phyloP scores from a whole-genome alignment of 1,139 yeast genomes.

The Candida buenavistaensis region DNA sequence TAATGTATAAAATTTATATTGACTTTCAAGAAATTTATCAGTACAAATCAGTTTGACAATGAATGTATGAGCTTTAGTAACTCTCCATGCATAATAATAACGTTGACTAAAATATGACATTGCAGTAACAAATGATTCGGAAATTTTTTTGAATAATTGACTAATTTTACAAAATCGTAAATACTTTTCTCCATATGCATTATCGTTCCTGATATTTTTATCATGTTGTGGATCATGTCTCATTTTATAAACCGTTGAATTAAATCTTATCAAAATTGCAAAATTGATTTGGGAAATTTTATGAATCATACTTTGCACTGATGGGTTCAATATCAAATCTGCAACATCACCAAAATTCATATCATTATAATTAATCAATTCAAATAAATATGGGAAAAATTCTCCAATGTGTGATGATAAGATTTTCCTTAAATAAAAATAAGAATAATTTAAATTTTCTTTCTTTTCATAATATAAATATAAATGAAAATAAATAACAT shows the following conservation, averaged over 20 bases:
- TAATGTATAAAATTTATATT: constrained; percentile 7
- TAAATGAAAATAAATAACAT: constrained; percentile 28
- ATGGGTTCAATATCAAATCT: constrained; percentile 38
- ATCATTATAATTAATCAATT: constrained; percentile 28
- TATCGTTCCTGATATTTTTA: constrained; percentile 16
- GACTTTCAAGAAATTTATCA: constrained; percentile 22
- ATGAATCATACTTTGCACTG: constrained; percentile 30
- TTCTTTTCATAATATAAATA: constrained; percentile 29
- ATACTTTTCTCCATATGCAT: constrained; percentile 19
- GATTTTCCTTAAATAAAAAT: constrained; percentile 32
- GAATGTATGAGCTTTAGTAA: constrained; percentile 35
- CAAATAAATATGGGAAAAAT: constrained; percentile 29
- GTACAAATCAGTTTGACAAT: constrained; percentile 23
- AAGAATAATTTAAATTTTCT: constrained; percentile 22
- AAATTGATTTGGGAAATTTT: constrained; percentile 30
- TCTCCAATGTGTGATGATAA: constrained; percentile 24
- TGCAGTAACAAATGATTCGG: constrained; percentile 20
- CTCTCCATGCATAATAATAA: constrained; percentile 48
- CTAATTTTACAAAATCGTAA: constrained; percentile 21
- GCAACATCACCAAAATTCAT: constrained; percentile 35
- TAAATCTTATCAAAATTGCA: constrained; percentile 20
- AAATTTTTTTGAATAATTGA: constrained; percentile 19
- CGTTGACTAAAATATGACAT: constrained; percentile 27
- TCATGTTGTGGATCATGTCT: constrained; percentile 15
- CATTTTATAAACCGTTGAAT: constrained; percentile 23